Evolutionary conservation across 306 rosid genomes (phyloP).

Genomic region (Vicia faba): DNA sequence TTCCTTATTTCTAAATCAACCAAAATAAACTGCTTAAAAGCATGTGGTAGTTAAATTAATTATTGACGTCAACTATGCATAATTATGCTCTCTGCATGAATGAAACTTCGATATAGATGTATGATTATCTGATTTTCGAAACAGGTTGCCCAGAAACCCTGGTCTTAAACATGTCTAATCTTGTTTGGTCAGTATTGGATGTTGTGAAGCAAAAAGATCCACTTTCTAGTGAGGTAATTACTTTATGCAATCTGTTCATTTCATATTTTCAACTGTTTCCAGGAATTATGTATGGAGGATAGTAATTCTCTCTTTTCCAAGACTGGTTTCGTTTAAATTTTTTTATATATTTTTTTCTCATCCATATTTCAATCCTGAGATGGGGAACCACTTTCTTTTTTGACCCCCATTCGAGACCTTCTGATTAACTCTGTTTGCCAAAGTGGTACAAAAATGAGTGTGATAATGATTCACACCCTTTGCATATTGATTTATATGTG

Average conservation of each 20-base stretch:
- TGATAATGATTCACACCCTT: conserved; percentile 23
- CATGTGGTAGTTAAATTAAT: conserved; percentile 10
- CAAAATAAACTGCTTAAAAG: conserved; percentile 25
- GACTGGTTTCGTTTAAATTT: background rate
- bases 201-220: conserved; percentile 83
- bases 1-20: conserved; percentile 35
- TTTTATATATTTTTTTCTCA: background rate
- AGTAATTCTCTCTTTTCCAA: conserved; percentile 20
- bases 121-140: conserved; percentile 29
- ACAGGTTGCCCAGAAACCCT: conserved; percentile 94
- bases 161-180: conserved; percentile 83
- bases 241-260: conserved; percentile 28
- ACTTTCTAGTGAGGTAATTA: conserved; percentile 93
- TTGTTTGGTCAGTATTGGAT: conserved; percentile 80
- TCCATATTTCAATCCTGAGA: background rate
- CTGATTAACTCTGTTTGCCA: conserved; percentile 12
- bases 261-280: conserved; percentile 9
- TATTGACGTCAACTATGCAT: conserved; percentile 3
- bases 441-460: conserved; percentile 15
- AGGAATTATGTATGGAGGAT: conserved; percentile 23
- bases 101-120: conserved; percentile 23
- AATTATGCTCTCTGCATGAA: conserved; percentile 9
- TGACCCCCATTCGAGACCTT: conserved; percentile 5
- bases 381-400: conserved; percentile 7
- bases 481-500: conserved; percentile 33